Conservation (phyloP, 176 grass and related monocot species). For the Hsuehochloa calcarea region DNA sequence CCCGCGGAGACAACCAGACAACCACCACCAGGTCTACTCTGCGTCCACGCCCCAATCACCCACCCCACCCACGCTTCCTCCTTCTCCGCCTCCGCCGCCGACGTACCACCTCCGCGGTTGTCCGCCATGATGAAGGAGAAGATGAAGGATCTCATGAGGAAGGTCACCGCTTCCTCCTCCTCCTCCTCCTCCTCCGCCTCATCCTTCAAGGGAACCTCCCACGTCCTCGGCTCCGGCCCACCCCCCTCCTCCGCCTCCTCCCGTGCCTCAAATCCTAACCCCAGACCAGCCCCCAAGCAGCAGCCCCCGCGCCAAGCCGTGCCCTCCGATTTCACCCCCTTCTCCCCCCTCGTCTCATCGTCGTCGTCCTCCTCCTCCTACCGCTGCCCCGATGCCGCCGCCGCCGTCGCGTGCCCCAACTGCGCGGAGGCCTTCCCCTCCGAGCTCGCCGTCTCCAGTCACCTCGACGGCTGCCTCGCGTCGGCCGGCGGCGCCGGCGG, state of each 20-base stretch:
- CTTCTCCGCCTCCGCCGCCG: not conserved
- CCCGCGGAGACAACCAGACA: not conserved
- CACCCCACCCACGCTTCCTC: not conserved
- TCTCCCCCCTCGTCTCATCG: conserved; percentile 38
- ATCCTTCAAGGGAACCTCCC: conserved; percentile 70
- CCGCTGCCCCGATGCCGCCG: conserved; percentile 25
- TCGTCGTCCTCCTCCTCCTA: conserved; percentile 33
- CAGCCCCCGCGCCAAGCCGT: not conserved
- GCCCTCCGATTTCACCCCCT: conserved; percentile 43
- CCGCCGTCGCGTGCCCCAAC: conserved; percentile 52
- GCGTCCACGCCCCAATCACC: conserved; percentile 21
- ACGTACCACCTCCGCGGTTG: not conserved
- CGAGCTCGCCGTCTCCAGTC: conserved; percentile 59
- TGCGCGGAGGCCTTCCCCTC: conserved; percentile 56
- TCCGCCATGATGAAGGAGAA: conserved; percentile 69
- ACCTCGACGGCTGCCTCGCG: conserved; percentile 72
- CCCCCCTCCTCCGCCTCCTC: conserved; percentile 21
- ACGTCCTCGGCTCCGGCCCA: conserved; percentile 57
- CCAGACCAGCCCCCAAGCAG: conserved; percentile 32
- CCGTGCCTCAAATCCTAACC: conserved; percentile 41
- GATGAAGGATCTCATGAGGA: conserved; percentile 93
- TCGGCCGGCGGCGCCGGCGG: conserved; percentile 24
- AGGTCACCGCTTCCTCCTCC: conserved; percentile 62
- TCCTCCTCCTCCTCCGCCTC: conserved; percentile 46
- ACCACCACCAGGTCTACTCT: conserved; percentile 26